phyloP scores from a whole-genome alignment of 2,329 filamentous ascomycete genomes.

The Colletotrichum chrysophilum region DNA sequence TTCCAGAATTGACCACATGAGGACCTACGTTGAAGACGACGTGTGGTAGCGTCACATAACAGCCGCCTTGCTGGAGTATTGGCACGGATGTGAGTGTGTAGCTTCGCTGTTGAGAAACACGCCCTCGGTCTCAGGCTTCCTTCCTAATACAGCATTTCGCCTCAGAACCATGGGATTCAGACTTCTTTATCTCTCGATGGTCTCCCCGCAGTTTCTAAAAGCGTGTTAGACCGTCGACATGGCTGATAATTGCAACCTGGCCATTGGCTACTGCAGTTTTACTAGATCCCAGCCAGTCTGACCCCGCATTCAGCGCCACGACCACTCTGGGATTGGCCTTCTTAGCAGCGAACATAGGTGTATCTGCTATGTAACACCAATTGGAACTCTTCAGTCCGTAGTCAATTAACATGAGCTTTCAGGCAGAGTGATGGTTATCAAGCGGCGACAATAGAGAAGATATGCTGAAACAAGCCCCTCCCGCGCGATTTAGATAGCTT shows the following conservation, averaged over 20 bases:
- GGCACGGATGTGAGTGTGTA: not conserved
- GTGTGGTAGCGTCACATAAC: not conserved
- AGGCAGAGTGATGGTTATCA: not conserved
- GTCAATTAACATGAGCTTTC: accelerated
- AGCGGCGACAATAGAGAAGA: not conserved
- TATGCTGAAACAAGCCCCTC: not conserved
- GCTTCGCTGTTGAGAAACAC: not conserved
- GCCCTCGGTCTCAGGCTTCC: not conserved
- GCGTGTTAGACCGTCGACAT: not conserved
- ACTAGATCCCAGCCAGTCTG: not conserved
- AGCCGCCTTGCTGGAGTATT: not conserved
- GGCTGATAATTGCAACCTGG: not conserved
- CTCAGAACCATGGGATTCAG: not conserved
- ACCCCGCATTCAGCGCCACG: not conserved
- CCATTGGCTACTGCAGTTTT: not conserved
- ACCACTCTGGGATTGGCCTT: not conserved
- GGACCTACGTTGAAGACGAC: accelerated
- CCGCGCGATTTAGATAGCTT: not conserved
- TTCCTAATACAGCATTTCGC: not conserved
- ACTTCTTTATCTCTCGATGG: not conserved
- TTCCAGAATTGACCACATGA: not conserved
- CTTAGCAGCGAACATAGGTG: accelerated
- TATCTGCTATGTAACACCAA: accelerated
- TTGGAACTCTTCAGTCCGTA: not conserved
- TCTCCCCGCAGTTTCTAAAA: accelerated